phyloP scores from a whole-genome alignment of 2,329 filamentous ascomycete genomes.

The Penicillium sclerotigenum region DNA sequence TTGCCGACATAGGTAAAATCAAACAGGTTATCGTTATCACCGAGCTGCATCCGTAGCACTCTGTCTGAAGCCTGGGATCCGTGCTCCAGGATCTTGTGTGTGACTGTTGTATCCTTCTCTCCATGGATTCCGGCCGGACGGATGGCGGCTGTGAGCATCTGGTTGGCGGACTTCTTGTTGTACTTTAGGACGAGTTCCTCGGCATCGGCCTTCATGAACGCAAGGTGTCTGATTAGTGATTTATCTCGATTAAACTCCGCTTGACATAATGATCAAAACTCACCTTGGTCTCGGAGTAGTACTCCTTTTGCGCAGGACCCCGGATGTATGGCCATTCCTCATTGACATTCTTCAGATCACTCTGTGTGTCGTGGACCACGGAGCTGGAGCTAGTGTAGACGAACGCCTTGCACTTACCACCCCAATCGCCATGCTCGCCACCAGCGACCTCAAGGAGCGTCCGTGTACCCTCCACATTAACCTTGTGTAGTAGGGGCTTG shows the following conservation, averaged over 20 bases:
- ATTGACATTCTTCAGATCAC: conserved; percentile 77
- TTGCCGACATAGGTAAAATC: conserved; percentile 70
- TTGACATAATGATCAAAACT: conserved; percentile 18
- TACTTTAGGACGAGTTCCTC: conserved; percentile 76
- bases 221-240: not conserved
- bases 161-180: conserved; percentile 58
- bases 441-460: conserved; percentile 67
- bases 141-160: conserved; percentile 73
- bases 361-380: conserved; percentile 76
- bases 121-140: conserved; percentile 89
- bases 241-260: not conserved
- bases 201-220: conserved; percentile 60
- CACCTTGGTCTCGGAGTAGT: conserved; percentile 90
- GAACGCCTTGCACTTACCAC: conserved; percentile 64
- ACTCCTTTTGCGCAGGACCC: conserved; percentile 68
- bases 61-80: conserved; percentile 56
- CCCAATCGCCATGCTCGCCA: conserved; percentile 61
- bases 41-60: conserved; percentile 76
- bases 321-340: conserved; percentile 76
- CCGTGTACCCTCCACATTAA: conserved; percentile 84
- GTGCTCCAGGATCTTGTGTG: conserved; percentile 70
- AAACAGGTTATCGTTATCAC: conserved; percentile 67
- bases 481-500: conserved; percentile 66
- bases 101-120: conserved; percentile 75
- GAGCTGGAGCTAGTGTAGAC: conserved; percentile 91